phyloP scores from a whole-genome alignment of 1,284 basidiomycete species.

The Wolfiporia cocos region DNA sequence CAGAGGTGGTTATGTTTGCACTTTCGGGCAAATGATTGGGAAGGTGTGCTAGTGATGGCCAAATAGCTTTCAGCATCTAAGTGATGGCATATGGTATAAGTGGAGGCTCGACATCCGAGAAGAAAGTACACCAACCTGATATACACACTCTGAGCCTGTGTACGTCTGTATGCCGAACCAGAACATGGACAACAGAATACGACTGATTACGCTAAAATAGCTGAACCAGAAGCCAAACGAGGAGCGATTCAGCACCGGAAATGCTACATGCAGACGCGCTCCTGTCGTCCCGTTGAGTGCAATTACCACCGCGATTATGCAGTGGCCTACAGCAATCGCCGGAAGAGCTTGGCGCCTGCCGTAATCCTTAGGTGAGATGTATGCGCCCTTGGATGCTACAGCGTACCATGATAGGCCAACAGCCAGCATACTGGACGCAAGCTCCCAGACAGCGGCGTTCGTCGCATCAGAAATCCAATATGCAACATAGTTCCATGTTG shows the following conservation, averaged over 20 bases:
- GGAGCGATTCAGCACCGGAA: conserved; percentile 69
- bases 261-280: conserved; percentile 62
- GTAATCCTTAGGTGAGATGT: background rate
- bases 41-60: conserved; percentile 61
- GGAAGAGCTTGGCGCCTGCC: conserved; percentile 52
- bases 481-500: conserved; percentile 49
- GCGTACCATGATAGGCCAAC: conserved; percentile 57
- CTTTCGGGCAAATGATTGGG: conserved; percentile 56
- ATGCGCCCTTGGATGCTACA: no score
- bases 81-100: conserved; percentile 4
- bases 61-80: conserved; percentile 72
- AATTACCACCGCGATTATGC: conserved; percentile 51
- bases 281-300: conserved; percentile 69
- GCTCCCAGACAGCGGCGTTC: conserved; percentile 41
- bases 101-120: background rate
- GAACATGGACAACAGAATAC: conserved; percentile 70
- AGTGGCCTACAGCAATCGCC: conserved; percentile 58
- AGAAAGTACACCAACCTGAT: conserved; percentile 36
- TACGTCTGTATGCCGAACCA: conserved; percentile 66
- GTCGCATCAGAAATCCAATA: conserved; percentile 66
- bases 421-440: conserved; percentile 57
- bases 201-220: conserved; percentile 71
- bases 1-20: conserved; percentile 59
- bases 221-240: conserved; percentile 80
- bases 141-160: conserved; percentile 58